Base-by-base conservation (phyloP, 2,329 filamentous ascomycete genomes). In the Akanthomyces dipterigenus region DNA sequence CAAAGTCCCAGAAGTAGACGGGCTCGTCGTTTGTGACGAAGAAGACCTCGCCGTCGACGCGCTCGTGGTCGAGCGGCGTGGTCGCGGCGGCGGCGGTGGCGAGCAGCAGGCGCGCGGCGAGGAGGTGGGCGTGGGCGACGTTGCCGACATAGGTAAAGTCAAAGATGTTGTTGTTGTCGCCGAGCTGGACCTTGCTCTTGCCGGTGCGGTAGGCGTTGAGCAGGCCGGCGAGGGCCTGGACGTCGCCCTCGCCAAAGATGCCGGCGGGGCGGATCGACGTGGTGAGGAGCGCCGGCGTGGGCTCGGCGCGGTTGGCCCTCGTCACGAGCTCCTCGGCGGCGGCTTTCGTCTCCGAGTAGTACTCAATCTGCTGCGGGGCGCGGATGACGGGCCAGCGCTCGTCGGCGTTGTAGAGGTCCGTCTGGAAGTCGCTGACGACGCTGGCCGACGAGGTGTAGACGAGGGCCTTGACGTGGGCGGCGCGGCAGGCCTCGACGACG, bases 361-460 rank as follows among this genome's bases (percentile, higher is more conserved):
- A 91, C 74, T 92, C 89, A 60, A 80, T 80, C 75, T 93, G 88
- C 66, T 85, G 76, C 63, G 83, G 82, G 36, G 90, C 90, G 51
- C 85, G 81, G 57, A 95, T 87, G 55, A 89, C 82, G 31, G 91
- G 91, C 82, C 89, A 91, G 51, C 83, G 79, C 80, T 98, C 93
- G 73, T 93, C 88, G 65, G 91, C 91, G 72, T 96, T 93, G 72
- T 87, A 82, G 72, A 96, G 82, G 72, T 96, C 90, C 63, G 78
- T 84, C 64, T 82, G 79, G 67, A 93, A 93, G 75, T 98, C 92
- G 71, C 90, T 88, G 65, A 96, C 80, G 64, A 96, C 88, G 63
- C 91, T 96, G 58, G 90, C 89, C 59, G 89, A 95, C 73, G 90
- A 95, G 20, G 93, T 98, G 76, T 93, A 96, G 51, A 98, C 90